Conservation (phyloP, 1,284 basidiomycete genomes). For the Trametes hirsuta region DNA sequence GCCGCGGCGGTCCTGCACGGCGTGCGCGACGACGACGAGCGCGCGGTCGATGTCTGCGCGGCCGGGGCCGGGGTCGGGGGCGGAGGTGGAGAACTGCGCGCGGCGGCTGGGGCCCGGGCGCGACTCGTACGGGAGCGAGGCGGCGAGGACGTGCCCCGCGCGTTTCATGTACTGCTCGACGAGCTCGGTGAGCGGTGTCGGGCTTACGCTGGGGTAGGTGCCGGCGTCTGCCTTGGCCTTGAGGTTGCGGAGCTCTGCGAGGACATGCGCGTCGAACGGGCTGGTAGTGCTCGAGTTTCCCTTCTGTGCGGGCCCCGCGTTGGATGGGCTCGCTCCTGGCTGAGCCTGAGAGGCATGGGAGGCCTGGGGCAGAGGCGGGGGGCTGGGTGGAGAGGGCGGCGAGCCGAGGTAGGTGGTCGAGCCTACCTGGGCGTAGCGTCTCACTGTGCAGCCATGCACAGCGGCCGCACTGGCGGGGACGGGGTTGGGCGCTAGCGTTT, state of each 20-base stretch:
- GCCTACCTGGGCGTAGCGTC: conserved; percentile 33
- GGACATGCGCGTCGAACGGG: conserved; percentile 26
- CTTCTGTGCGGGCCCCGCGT: too few relatives aligned
- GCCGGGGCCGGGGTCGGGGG: background rate
- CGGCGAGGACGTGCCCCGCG: conserved; percentile 47
- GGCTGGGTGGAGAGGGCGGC: conserved; percentile 27
- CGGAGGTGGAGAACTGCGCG: conserved; percentile 28
- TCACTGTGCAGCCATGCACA: background rate
- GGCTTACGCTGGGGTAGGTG: background rate
- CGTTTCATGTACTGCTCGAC: conserved; percentile 42
- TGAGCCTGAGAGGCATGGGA: background rate
- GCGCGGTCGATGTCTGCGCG: conserved; percentile 41
- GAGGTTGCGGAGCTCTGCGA: conserved; percentile 22
- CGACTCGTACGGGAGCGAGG: conserved; percentile 55
- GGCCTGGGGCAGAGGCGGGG: conserved; percentile 13
- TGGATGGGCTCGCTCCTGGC: background rate
- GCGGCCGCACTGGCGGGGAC: too few relatives aligned
- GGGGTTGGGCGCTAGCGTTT: background rate
- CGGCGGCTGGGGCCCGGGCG: conserved; percentile 42
- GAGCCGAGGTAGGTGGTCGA: conserved; percentile 31
- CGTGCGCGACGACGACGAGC: conserved; percentile 62
- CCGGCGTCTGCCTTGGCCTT: background rate
- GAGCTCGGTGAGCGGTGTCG: conserved; percentile 26
- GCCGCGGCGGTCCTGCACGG: conserved; percentile 43
- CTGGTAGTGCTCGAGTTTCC: conserved; percentile 4